Base-by-base conservation (phyloP, 129 eudicot species). In the Silybum marianum region DNA sequence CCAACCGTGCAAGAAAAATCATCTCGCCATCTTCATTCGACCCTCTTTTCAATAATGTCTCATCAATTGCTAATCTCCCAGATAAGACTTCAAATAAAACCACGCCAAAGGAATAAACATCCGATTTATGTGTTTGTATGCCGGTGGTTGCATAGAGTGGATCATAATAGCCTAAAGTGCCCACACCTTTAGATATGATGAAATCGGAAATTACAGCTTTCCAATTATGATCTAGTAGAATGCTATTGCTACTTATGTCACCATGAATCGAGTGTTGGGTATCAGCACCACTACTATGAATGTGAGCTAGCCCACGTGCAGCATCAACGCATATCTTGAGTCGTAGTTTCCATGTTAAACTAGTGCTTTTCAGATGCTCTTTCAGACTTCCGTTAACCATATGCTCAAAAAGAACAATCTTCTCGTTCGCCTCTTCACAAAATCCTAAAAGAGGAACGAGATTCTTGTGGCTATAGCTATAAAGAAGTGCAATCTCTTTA, bases 21-120 rank as follows among this genome's bases (percentile, higher is more conserved):
- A 81, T 69, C 46, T 2, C 71, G 6, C 58, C 60, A 32, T 48
- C 71, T 46, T 69, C 70, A 32, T 74, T 22, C 73, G 3, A 74
- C 66, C 66, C 23, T 18, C 66, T 58, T 58, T 58, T n/a, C 23
- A 21, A 6, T 10, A 21, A 6, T 10, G 63, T 75, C 68, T 75
- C 85, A 82, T 75, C 85, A 82, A 82, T 10, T 28, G 85, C 85
- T 26, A 82, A 74, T 82, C 76, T 67, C 60, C 85, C 85, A 2
- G 58, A 75, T 67, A 82, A 32, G 30, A 32, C 6, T 21, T 82
- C 80, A 14, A 82, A 68, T 13, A 75, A 32, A 11, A 82, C 71
- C 42, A 82, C 80, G 6, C 85, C 85, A 18, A 82, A 75, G 2
- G 85, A 82, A 14, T 82, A 81, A 13, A 81, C 70, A 40, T 81